A percentile compares a stretch with the other conserved stretches of the same genome.
These are phyloP conservation scores for Pelargonium citronellum DNA, from an alignment of 441 rosid species.

Conservation along the genomic window DNA sequence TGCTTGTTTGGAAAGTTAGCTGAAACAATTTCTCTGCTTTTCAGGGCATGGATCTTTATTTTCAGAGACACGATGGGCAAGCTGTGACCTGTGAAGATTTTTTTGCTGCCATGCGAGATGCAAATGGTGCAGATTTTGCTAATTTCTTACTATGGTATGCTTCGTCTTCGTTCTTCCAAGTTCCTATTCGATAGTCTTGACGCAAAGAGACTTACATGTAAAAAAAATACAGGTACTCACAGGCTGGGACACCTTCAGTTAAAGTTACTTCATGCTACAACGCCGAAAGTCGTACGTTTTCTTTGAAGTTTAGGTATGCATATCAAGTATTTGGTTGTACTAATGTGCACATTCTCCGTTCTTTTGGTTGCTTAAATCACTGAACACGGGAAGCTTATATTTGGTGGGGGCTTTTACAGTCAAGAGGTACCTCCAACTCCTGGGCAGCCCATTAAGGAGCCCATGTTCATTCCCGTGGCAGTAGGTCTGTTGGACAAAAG, in stretches of 20 bases:
- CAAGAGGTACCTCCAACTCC: conserved; percentile 88
- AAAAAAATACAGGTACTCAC: conserved; percentile 68
- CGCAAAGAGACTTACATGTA: conserved; percentile 10
- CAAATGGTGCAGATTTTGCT: conserved; percentile 82
- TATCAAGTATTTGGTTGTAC: conserved; percentile 1
- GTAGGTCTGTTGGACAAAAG: conserved; percentile 68
- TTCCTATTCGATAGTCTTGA: conserved; percentile 16
- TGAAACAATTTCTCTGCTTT: conserved; percentile 22
- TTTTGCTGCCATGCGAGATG: conserved; percentile 93
- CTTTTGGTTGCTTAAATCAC: conserved; percentile 9
- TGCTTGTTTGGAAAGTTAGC: conserved; percentile 8
- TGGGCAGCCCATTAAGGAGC: conserved; percentile 83
- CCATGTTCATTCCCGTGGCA: conserved; percentile 86
- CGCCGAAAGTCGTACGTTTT: conserved; percentile 64
- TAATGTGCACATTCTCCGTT: neutral
- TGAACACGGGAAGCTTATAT: neutral
- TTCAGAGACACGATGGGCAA: conserved; percentile 88
- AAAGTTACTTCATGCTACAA: conserved; percentile 72
- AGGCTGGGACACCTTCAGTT: conserved; percentile 92
- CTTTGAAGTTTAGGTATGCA: conserved; percentile 77
- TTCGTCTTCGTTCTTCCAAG: conserved; percentile 3
- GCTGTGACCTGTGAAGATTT: conserved; percentile 98
- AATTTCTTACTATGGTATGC: conserved; percentile 84
- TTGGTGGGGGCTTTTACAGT: conserved; percentile 36
- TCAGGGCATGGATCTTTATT: conserved; percentile 96